Base-by-base conservation (phyloP, 495 filamentous ascomycete species). In the Xanthoparmelia taractica region DNA sequence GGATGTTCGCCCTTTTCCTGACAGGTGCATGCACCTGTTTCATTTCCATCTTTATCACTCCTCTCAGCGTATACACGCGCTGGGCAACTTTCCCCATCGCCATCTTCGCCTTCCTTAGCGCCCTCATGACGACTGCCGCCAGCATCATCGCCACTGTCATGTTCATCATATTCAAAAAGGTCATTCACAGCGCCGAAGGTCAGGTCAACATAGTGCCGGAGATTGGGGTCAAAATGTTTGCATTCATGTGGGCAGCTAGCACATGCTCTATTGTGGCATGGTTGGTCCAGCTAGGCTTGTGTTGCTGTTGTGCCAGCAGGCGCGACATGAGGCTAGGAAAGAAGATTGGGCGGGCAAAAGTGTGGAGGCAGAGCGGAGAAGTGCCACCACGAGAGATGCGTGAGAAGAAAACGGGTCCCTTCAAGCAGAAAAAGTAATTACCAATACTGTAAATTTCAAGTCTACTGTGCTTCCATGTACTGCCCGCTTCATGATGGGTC, bases 1-100 rank as follows among this genome's bases (percentile, higher is more conserved):
- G 87, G 79, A 96, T 97, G 91, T 96, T 95, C 71, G 91, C 82
- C 59, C 85, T 93, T 73, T 96, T 94, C 77, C 70, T 97, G 10
- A 79, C 85, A 1, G 84, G 84, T 12, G 74, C 84, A 47, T 77
- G 87, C 58, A 76, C 95, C 59, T 83, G 80, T 67, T 85, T 88
- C 58, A 68, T 93, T 59, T 76, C 87, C 65, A 83, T 92, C 68
- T 81, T 89, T 71, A 67, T 89, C 48, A 78, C 82, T n/a, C 77
- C 80, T 0, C 66, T 81, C 10, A 82, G 77, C 34, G 74, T 85
- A 63, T 85, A 74, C 66, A 79, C 74, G 31, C 76, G 76, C 20
- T 78, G 82, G 59, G 69, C 74, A 36, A 77, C 77, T 10, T 76
- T 87, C 57, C 79, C 80, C 8, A 78, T 87, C 68, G 72, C 79